Evolutionary conservation across 352 stramenopile species (phyloP).

Genomic region (Phytophthora ramorum): DNA sequence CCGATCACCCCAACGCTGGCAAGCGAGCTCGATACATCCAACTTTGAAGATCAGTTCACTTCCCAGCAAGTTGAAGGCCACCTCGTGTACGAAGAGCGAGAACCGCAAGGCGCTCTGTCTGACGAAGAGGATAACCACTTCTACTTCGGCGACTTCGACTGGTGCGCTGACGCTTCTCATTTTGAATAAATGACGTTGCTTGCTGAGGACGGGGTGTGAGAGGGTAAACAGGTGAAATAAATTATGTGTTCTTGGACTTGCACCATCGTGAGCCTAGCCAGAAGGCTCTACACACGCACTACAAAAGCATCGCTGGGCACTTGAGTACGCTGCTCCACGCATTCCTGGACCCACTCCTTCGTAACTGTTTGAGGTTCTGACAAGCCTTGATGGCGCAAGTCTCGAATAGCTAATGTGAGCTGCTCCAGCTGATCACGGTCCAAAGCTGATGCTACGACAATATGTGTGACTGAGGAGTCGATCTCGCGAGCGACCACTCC

Average conservation of each 20-base stretch:
- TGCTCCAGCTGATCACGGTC: constrained; percentile 42
- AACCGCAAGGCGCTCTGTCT: constrained; percentile 28
- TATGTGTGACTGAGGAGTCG: constrained; percentile 63
- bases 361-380: constrained; percentile 66
- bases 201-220: background rate
- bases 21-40: constrained; percentile 63
- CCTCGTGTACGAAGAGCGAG: constrained; percentile 63
- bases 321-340: constrained; percentile 53
- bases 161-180: constrained; percentile 62
- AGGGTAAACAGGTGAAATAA: constrained; percentile 37
- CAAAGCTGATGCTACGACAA: constrained; percentile 47
- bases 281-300: constrained; percentile 49
- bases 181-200: constrained; percentile 34
- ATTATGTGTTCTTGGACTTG: constrained; percentile 38
- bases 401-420: constrained; percentile 54
- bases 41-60: constrained; percentile 83
- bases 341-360: constrained; percentile 68
- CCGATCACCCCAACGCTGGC: constrained; percentile 62
- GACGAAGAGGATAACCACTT: constrained; percentile 42
- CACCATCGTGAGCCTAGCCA: background rate
- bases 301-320: constrained; percentile 64
- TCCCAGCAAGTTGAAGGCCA: constrained; percentile 68
- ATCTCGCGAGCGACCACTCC: constrained; percentile 48
- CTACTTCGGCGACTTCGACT: constrained; percentile 82
- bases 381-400: constrained; percentile 46